Conservation (phyloP, 2,329 filamentous ascomycete genomes). For the Scleromitrula shiraiana region DNA sequence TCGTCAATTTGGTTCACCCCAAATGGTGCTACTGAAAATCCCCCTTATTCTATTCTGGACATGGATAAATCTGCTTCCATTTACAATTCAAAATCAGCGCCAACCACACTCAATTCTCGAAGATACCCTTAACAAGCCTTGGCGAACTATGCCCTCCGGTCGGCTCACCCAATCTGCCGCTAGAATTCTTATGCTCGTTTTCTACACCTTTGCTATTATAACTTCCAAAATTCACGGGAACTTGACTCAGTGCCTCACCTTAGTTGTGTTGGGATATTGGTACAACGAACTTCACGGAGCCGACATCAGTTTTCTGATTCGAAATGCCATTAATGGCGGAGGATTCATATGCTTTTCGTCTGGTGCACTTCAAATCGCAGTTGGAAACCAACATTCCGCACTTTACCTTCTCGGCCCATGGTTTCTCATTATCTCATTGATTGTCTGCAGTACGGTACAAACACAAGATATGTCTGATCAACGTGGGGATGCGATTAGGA, state of each 20-base stretch:
- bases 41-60: constrained; percentile 3
- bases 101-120: constrained; percentile 23
- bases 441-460: constrained; percentile 21
- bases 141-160: constrained; percentile 26
- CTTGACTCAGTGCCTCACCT: constrained; percentile 22
- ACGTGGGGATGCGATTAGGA: constrained; percentile 20
- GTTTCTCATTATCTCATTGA: constrained; percentile 1
- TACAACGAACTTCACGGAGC: constrained; percentile 10
- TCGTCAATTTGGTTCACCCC: neutral
- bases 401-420: neutral
- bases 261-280: constrained; percentile 3
- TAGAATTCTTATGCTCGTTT: neutral
- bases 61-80: constrained; percentile 26
- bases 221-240: constrained; percentile 19
- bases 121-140: constrained; percentile 29
- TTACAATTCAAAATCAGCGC: constrained; percentile 28
- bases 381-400: neutral
- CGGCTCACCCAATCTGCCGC: constrained; percentile 17
- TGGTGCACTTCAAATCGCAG: constrained; percentile 17
- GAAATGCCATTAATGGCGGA: constrained; percentile 9
- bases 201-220: constrained; percentile 11
- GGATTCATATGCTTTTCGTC: constrained; percentile 20
- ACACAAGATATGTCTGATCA: constrained; percentile 27
- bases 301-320: constrained; percentile 1
- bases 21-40: neutral